A percentile compares a stretch with the other conserved stretches of the same genome.
These are phyloP conservation scores for Hypoxylon sp. DNA, from an alignment of 2,329 filamentous ascomycete genomes.

Conservation along the genomic window DNA sequence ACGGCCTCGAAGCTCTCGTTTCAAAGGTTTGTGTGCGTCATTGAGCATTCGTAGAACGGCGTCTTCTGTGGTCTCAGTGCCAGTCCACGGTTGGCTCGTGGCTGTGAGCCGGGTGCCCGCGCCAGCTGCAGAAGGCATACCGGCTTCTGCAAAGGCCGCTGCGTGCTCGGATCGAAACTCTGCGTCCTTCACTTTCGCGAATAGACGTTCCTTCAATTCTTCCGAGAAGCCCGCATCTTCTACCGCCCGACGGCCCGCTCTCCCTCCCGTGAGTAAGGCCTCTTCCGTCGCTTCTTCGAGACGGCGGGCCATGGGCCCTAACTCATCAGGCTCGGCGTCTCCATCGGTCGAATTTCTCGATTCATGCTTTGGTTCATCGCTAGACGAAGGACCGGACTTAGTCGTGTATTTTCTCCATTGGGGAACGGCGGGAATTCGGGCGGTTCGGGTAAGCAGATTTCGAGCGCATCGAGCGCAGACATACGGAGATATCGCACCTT, in stretches of 20 bases:
- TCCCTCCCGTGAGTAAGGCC: slow-evolving; percentile 70
- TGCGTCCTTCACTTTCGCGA: slow-evolving; percentile 69
- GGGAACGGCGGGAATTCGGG: background rate
- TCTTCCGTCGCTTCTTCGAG: slow-evolving; percentile 75
- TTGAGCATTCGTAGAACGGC: slow-evolving; percentile 86
- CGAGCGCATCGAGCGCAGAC: slow-evolving; percentile 47
- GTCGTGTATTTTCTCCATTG: slow-evolving; percentile 36
- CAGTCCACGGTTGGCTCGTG: slow-evolving; percentile 80
- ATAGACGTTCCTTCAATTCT: slow-evolving; percentile 71
- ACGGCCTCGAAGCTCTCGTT: slow-evolving; percentile 63
- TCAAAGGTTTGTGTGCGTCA: slow-evolving; percentile 81
- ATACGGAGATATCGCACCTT: slow-evolving; percentile 33
- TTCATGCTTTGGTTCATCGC: slow-evolving; percentile 20
- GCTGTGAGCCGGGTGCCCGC: slow-evolving; percentile 78
- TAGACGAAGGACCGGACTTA: slow-evolving; percentile 7
- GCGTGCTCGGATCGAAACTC: slow-evolving; percentile 68
- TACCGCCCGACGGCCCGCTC: slow-evolving; percentile 70
- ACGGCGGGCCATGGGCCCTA: slow-evolving; percentile 68
- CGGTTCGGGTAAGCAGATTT: slow-evolving; percentile 11
- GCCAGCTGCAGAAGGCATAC: slow-evolving; percentile 71
- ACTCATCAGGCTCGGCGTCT: slow-evolving; percentile 48
- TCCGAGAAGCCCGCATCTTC: slow-evolving; percentile 75
- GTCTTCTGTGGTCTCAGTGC: slow-evolving; percentile 80
- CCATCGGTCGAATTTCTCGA: slow-evolving; percentile 14
- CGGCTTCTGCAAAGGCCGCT: slow-evolving; percentile 64